Conservation (phyloP, 768 basidiomycete genomes). For the Glaciozyma antarctica region DNA sequence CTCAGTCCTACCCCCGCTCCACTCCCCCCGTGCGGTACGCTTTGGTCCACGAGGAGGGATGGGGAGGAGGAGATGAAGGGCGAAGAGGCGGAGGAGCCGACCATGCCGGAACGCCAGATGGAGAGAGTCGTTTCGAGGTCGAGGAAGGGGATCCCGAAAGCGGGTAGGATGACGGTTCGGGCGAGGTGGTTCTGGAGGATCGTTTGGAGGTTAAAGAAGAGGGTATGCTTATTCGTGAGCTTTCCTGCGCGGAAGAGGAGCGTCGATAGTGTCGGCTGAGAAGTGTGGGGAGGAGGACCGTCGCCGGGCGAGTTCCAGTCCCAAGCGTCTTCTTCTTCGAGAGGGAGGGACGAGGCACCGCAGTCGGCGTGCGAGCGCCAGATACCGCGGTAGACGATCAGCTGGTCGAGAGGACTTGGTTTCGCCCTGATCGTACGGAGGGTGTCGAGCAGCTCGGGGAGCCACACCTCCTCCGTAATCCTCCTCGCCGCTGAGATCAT, state of each 20-base stretch:
- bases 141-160: slow-evolving; percentile 30
- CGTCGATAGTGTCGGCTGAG: slow-evolving; percentile 3
- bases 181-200: slow-evolving; percentile 29
- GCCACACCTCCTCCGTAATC: slow-evolving; percentile 28
- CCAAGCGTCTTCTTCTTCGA: neutral
- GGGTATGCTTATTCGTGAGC: slow-evolving; percentile 8
- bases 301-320: slow-evolving; percentile 20
- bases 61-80: slow-evolving; percentile 2
- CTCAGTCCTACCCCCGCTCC: slow-evolving; percentile 5
- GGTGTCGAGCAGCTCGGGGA: slow-evolving; percentile 32
- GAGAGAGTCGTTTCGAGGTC: slow-evolving; percentile 31
- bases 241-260: slow-evolving; percentile 18
- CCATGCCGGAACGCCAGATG: slow-evolving; percentile 29
- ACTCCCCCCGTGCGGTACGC: too few relatives aligned
- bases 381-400: slow-evolving; percentile 30
- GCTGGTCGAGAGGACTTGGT: slow-evolving; percentile 10
- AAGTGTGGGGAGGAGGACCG: slow-evolving; percentile 13
- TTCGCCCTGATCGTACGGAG: slow-evolving; percentile 12
- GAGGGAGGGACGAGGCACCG: neutral
- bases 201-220: slow-evolving; percentile 34
- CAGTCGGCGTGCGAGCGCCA: slow-evolving; percentile 29
- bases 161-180: slow-evolving; percentile 12
- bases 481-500: slow-evolving; percentile 18
- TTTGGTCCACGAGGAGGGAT: neutral
- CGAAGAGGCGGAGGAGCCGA: slow-evolving; percentile 20